Percentiles rank a stretch among this genome's conserved stretches.
These are phyloP conservation scores for Phytophthora pluvialis DNA, from an alignment of 352 stramenopile species.

Conservation along the genomic window DNA sequence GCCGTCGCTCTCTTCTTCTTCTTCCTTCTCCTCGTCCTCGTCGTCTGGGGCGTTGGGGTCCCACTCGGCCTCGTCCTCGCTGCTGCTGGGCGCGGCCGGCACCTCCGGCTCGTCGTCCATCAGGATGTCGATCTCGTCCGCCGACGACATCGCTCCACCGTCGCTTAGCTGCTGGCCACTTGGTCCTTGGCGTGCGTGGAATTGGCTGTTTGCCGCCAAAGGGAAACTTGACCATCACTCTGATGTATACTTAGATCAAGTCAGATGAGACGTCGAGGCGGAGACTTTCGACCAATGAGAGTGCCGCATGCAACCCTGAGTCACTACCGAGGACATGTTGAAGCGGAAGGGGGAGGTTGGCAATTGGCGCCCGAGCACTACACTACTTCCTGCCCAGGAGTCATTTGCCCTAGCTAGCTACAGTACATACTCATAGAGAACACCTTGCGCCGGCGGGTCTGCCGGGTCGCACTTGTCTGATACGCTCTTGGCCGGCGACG, in stretches of 20 bases:
- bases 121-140: conserved; percentile 23
- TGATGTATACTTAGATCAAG: conserved; percentile 22
- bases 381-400: neutral
- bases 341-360: conserved; percentile 20
- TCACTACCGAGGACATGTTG: conserved; percentile 6
- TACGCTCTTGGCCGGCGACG: conserved; percentile 26
- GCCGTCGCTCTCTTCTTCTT: conserved; percentile 34
- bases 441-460: conserved; percentile 27
- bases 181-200: conserved; percentile 16
- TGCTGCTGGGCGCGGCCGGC: neutral
- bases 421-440: conserved; percentile 78
- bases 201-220: conserved; percentile 25
- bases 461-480: conserved; percentile 22
- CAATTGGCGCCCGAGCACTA: conserved; percentile 10
- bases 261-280: conserved; percentile 3
- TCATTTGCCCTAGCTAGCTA: conserved; percentile 28
- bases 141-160: conserved; percentile 21
- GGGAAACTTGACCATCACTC: conserved; percentile 41
- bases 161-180: neutral
- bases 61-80: conserved; percentile 52
- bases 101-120: conserved; percentile 10
- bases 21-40: conserved; percentile 20
- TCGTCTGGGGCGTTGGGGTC: conserved; percentile 19
- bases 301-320: neutral
- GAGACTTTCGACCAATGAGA: conserved; percentile 17